Percentiles rank a stretch among this genome's conserved stretches.
These are phyloP conservation scores for Gossypium herbaceum DNA, from an alignment of 345 rosid species.

Conservation along the genomic window DNA sequence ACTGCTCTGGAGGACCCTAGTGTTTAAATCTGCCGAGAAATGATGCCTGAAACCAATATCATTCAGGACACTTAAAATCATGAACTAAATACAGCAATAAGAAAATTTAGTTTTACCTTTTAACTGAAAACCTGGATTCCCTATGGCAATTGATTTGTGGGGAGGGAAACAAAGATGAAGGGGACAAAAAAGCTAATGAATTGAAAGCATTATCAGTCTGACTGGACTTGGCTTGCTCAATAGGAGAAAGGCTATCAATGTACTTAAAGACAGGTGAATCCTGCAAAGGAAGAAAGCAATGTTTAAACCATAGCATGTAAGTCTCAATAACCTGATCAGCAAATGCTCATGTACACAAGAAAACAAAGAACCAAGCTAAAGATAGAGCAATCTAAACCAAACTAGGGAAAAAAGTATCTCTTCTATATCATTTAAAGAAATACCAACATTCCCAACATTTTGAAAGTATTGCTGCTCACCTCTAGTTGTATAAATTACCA, in stretches of 20 bases:
- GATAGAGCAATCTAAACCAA: background rate
- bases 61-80: background rate
- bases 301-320: background rate
- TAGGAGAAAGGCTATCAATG: constrained; percentile 59
- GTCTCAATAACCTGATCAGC: background rate
- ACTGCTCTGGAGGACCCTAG: constrained; percentile 20
- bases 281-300: constrained; percentile 31
- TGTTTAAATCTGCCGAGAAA: constrained; percentile 29
- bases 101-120: constrained; percentile 32
- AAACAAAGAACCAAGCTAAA: background rate
- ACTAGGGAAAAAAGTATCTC: background rate
- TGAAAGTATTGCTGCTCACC: background rate
- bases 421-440: background rate
- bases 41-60: constrained; percentile 27
- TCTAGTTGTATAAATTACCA: too few relatives aligned
- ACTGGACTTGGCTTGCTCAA: constrained; percentile 41
- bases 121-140: constrained; percentile 39
- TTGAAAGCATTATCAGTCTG: constrained; percentile 28
- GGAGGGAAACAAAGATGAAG: constrained; percentile 46
- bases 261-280: constrained; percentile 69
- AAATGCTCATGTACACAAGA: background rate
- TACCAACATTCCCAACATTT: background rate
- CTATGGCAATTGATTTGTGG: constrained; percentile 35
- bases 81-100: constrained; percentile 1
- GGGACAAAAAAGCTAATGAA: constrained; percentile 42